Evolutionary conservation across 768 basidiomycete species (phyloP), one percentile per base, ranked within the genome.

Genomic region (Phanerochaete carnosa): DNA sequence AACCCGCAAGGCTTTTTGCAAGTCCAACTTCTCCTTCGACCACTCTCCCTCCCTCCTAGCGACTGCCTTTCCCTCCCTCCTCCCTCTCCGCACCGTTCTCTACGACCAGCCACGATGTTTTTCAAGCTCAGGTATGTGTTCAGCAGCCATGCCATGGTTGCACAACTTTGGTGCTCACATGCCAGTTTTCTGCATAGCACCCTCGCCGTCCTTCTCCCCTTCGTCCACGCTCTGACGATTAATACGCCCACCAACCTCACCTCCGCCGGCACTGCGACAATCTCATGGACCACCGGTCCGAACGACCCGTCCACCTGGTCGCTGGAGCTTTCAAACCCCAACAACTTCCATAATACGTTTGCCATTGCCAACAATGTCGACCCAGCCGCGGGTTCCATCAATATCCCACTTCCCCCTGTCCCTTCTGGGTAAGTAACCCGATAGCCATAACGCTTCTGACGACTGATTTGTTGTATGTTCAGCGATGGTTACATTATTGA

Each of bases 311-410:
- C 63, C 54, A 79, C 75, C 12, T 62, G 62, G 23, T 74, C 79
- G 22, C 33, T 88, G 16, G 76, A 82, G 69, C 72, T 89, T 57
- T 54, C 64, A 51, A 84, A 86, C 71, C 55, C 64, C 23, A 19
- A 65, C 0, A 25, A 29, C 0, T 89, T 88, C 79, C 75, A 87
- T 73, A 72, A 83, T 58, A 57, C 75, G 0, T 82, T 79, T 51
- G 86, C 81, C 49, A 77, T 89, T 57, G 80, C 78, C 13, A 86
- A 80, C 76, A 84, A 82, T 61, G 74, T 89, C 1, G 59, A 74
- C 23, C 75, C 82, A 0, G 43, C 73, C 1, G 13, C 55, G 4
- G 74, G 75, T 0, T 37, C 64, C 1, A 1, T 81, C 2, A 76
- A 74, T 0, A 15, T 88, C n/a, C 39, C 54, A 0, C 61, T 88